Percentiles rank a stretch among this genome's conserved stretches.
These are phyloP conservation scores for Leishmania guyanensis DNA, from an alignment of 208 protist species.

Conservation along the genomic window DNA sequence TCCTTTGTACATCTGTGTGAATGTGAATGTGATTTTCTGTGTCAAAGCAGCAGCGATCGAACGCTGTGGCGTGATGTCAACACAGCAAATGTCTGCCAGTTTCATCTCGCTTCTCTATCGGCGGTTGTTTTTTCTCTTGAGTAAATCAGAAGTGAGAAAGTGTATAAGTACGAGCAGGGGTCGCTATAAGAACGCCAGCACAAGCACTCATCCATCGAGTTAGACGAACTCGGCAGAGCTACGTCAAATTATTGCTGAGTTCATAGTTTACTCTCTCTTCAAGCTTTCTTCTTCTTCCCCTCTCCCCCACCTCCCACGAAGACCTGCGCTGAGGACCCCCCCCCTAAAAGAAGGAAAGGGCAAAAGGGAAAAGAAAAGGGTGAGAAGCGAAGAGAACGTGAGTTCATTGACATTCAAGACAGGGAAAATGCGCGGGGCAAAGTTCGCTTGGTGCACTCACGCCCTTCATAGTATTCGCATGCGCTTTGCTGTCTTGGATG, in stretches of 20 bases:
- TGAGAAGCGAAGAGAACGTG: not conserved
- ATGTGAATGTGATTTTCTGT: not conserved
- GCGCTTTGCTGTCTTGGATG: not conserved
- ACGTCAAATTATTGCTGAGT: not conserved
- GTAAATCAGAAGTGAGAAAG: not conserved
- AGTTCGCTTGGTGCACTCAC: not conserved
- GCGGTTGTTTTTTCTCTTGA: not conserved
- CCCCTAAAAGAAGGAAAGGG: not conserved
- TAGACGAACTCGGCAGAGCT: not conserved
- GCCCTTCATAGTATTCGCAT: not conserved
- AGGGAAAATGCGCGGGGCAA: not conserved
- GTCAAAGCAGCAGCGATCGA: not conserved
- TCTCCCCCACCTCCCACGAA: not conserved
- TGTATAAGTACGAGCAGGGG: not conserved
- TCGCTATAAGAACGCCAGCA: not conserved
- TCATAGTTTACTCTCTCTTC: not conserved
- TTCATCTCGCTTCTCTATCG: too few relatives aligned
- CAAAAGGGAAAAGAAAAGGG: not conserved
- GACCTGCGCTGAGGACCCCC: too few relatives aligned
- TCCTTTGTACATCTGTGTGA: constrained; percentile 4
- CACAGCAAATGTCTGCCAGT: not conserved
- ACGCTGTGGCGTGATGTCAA: not conserved
- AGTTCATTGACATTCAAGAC: not conserved
- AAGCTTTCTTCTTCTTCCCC: not conserved
- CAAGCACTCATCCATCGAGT: not conserved